These are phyloP conservation scores for Dendrocalamus sinicus DNA, from an alignment of 176 grass and related monocot species.

Conservation along the genomic window DNA sequence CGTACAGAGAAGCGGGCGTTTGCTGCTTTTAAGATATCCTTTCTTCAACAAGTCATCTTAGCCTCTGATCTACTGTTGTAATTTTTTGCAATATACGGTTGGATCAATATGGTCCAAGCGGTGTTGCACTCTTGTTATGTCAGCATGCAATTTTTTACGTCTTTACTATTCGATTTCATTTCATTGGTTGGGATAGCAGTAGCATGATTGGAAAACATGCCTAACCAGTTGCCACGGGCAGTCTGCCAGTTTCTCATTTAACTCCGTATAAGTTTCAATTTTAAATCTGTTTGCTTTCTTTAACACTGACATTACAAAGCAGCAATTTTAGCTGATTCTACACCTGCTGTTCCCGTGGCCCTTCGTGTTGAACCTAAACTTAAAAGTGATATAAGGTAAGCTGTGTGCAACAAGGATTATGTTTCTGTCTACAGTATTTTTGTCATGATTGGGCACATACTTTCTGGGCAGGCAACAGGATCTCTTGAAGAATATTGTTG, in stretches of 20 bases:
- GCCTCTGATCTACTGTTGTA: slow-evolving; percentile 8
- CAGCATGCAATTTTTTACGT: slow-evolving; percentile 3
- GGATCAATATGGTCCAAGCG: background rate
- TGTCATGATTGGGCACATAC: background rate
- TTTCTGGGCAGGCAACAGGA: slow-evolving; percentile 75
- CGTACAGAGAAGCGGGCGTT: slow-evolving; percentile 95
- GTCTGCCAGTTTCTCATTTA: background rate
- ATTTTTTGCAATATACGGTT: background rate
- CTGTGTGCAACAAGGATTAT: background rate
- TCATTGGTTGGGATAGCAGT: background rate
- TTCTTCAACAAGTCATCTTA: slow-evolving; percentile 29
- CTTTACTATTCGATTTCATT: background rate
- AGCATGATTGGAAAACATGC: slow-evolving; percentile 2
- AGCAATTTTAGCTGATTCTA: slow-evolving; percentile 77
- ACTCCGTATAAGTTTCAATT: background rate
- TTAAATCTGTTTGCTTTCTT: slow-evolving; percentile 42
- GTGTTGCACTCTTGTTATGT: slow-evolving; percentile 1
- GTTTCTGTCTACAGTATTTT: background rate
- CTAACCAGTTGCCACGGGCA: background rate
- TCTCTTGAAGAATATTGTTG: slow-evolving; percentile 83
- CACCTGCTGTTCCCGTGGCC: slow-evolving; percentile 68
- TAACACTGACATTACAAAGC: slow-evolving; percentile 79
- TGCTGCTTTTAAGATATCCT: slow-evolving; percentile 99
- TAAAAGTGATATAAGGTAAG: slow-evolving; percentile 88
- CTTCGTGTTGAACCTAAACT: slow-evolving; percentile 92